Base-by-base conservation (phyloP, 73 alveolate genomes). In the Halteria grandinella region DNA sequence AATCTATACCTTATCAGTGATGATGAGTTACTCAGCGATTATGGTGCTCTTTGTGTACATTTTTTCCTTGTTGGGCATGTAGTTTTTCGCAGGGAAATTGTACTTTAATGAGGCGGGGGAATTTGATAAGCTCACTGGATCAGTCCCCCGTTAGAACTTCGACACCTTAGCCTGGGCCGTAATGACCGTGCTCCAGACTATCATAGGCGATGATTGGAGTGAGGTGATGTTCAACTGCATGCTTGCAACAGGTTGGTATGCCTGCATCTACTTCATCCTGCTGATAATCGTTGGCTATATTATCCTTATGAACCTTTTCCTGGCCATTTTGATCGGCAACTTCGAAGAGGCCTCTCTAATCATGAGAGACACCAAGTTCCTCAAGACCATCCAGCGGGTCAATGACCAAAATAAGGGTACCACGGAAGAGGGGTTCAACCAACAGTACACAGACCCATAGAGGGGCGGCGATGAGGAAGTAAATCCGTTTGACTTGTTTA, bases 21-120 rank as follows among this genome's bases (percentile, higher is more conserved):
- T n/a, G n/a, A n/a, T n/a, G n/a, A n/a, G n/a, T n/a, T n/a, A n/a
- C n/a, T n/a, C n/a, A n/a, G n/a, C n/a, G n/a, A n/a, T n/a, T n/a
- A n/a, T n/a, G n/a, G n/a, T n/a, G n/a, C n/a, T n/a, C n/a, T 71
- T 71, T 39, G 53, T 71, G n/a, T 71, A 71, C 59, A 44, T 71
- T 5, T 54, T n/a, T 52, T 27, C 85, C n/a, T 31, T 71, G 17
- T 60, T 71, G 18, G 85, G 85, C 18, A 71, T 71, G 85, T 60
- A 71, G 74, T 33, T 71, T 28, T 71, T 71, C 54, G 85, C 85
- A 11, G 85, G 85, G 20, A 17, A 14, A 24, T 29, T 71, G 28
- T 52, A 31, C 20, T 71, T 54, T 32, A 59, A 71, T 25, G n/a
- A 27, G 2, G 29, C 50, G 5, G 85, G 85, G 20, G 3, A 53